Percentiles rank a stretch among this genome's conserved stretches.
phyloP scores from a whole-genome alignment of 106 monocot genomes.

The Iris macrosiphon region DNA sequence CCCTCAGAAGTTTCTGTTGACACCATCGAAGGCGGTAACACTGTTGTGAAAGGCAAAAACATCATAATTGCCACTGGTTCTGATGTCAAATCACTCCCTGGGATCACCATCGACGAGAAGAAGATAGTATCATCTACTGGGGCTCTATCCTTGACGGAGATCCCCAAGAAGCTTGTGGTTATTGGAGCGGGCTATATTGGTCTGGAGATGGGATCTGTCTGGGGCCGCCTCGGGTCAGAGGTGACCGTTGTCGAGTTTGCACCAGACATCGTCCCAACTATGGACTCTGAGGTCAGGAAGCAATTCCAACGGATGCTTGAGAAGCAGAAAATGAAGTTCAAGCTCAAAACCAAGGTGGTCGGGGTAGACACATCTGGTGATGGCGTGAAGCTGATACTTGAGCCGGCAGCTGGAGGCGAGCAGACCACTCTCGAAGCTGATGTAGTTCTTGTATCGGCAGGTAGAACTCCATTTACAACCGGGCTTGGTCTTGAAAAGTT shows the following conservation, averaged over 20 bases:
- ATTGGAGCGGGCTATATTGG: constrained; percentile 97
- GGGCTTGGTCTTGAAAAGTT: constrained; percentile 67
- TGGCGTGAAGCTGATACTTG: constrained; percentile 69
- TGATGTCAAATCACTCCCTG: constrained; percentile 50
- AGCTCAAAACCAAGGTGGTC: constrained; percentile 90
- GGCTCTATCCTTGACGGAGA: constrained; percentile 47
- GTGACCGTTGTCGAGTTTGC: constrained; percentile 95
- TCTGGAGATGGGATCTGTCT: constrained; percentile 92
- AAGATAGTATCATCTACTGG: constrained; percentile 91
- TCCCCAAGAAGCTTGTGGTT: constrained; percentile 80
- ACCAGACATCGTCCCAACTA: constrained; percentile 85
- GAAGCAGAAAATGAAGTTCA: constrained; percentile 95
- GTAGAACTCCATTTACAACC: constrained; percentile 57
- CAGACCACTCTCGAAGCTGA: constrained; percentile 77
- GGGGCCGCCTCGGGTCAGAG: constrained; percentile 87
- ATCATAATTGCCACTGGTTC: constrained; percentile 62
- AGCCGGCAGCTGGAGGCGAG: constrained; percentile 81
- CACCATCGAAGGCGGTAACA: constrained; percentile 28
- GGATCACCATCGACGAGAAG: constrained; percentile 22
- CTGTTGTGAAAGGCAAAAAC: constrained; percentile 41
- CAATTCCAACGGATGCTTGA: constrained; percentile 88
- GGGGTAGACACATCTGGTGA: constrained; percentile 74
- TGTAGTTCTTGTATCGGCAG: constrained; percentile 85
- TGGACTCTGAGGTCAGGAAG: constrained; percentile 84
- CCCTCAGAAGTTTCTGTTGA: constrained; percentile 45